These are phyloP conservation scores for Mycena olivaceomarginata DNA, from an alignment of 768 basidiomycete genomes.

Conservation along the genomic window DNA sequence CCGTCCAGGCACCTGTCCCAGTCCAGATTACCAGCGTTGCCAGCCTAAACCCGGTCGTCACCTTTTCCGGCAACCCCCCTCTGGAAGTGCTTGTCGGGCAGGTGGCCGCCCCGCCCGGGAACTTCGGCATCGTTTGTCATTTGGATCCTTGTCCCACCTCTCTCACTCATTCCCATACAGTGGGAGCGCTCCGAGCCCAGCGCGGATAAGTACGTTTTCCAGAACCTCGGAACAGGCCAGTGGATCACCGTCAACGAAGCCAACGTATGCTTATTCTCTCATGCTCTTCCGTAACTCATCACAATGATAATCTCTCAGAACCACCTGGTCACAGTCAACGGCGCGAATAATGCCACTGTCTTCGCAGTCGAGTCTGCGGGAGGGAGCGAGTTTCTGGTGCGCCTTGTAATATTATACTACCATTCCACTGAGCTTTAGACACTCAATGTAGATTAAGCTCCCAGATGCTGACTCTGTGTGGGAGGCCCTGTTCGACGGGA, in stretches of 20 bases:
- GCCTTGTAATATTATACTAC: slow-evolving; percentile 11
- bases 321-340: slow-evolving; percentile 21
- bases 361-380: slow-evolving; percentile 27
- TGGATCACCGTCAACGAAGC: slow-evolving; percentile 21
- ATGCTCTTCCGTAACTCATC: slow-evolving; percentile 1
- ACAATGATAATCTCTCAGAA: slow-evolving; percentile 14
- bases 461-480: slow-evolving; percentile 26
- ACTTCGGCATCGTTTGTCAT: slow-evolving; percentile 30
- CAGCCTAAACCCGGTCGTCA: slow-evolving; percentile 25
- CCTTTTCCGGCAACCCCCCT: slow-evolving; percentile 21
- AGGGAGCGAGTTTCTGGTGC: slow-evolving; percentile 22
- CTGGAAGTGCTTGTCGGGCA: slow-evolving; percentile 32
- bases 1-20: slow-evolving; percentile 15
- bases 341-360: slow-evolving; percentile 12
- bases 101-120: slow-evolving; percentile 23
- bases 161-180: slow-evolving; percentile 27
- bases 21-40: slow-evolving; percentile 25
- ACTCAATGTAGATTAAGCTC: slow-evolving; percentile 30
- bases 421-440: slow-evolving; percentile 9
- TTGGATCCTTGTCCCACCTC: slow-evolving; percentile 10
- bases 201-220: slow-evolving; percentile 22
- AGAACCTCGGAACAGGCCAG: slow-evolving; percentile 27
- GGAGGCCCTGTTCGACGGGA: slow-evolving; percentile 28
- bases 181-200: slow-evolving; percentile 29
- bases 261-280: slow-evolving; percentile 21